These are phyloP conservation scores for Pseudognaphalium luteoalbum DNA, from an alignment of 129 eudicot genomes.

Conservation along the genomic window DNA sequence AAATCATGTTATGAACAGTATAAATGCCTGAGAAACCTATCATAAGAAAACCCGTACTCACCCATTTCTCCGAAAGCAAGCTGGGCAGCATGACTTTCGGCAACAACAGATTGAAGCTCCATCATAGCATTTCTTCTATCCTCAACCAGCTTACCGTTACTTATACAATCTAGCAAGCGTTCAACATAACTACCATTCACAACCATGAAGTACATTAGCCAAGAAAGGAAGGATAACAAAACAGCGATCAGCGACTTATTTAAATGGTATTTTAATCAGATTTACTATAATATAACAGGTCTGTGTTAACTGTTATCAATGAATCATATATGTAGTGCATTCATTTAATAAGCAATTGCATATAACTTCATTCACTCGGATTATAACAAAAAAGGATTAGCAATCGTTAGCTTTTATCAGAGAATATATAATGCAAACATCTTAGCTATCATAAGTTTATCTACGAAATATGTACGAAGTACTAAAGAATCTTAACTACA, in stretches of 20 bases:
- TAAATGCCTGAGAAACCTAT: constrained; percentile 5
- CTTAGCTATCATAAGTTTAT: no score
- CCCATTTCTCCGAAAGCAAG: constrained; percentile 98
- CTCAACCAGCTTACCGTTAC: constrained; percentile 79
- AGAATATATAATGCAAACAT: no score
- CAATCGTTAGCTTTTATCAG: no score
- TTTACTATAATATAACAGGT: neutral
- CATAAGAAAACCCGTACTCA: constrained; percentile 30
- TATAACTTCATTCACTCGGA: constrained; percentile 5
- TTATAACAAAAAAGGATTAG: no score
- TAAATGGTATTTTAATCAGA: constrained; percentile 17
- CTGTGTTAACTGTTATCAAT: constrained; percentile 5
- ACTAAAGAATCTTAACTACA: no score
- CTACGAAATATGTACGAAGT: no score
- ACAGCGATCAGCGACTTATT: neutral
- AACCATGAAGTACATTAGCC: constrained; percentile 24
- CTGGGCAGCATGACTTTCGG: constrained; percentile 89
- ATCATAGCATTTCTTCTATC: constrained; percentile 87
- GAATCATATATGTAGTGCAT: neutral
- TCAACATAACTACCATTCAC: constrained; percentile 68
- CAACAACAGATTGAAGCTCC: constrained; percentile 90
- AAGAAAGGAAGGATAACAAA: neutral
- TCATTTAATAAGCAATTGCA: constrained; percentile 5
- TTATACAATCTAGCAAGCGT: constrained; percentile 91
- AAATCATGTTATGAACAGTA: constrained; percentile 2